Evolutionary conservation across 108 stramenopile genomes (phyloP).

Genomic region (Craspedostauros australis): DNA sequence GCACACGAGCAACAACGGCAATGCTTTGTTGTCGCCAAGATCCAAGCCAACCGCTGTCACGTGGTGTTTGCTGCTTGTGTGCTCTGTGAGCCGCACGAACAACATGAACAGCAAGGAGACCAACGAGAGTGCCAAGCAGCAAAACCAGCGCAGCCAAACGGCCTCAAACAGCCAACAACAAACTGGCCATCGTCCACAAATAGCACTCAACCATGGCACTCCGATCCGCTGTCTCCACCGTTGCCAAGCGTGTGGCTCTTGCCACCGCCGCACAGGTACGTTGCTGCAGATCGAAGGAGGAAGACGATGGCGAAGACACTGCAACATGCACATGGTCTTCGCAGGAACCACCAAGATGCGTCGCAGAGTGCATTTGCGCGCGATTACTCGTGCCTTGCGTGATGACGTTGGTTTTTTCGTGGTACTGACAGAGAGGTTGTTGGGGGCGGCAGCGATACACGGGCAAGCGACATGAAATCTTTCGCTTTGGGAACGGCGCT

Average conservation of each 20-base stretch:
- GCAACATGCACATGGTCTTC: too few relatives aligned
- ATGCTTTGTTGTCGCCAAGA: too few relatives aligned
- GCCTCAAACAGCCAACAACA: too few relatives aligned
- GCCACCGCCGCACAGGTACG: slow-evolving; percentile 77
- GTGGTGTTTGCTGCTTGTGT: too few relatives aligned
- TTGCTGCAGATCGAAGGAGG: neutral
- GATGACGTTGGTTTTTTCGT: neutral
- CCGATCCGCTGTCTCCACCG: slow-evolving; percentile 66
- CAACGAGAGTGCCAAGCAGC: too few relatives aligned
- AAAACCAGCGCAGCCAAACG: too few relatives aligned
- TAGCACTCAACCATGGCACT: slow-evolving; percentile 61
- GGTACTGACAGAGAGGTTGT: neutral
- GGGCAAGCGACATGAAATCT: neutral
- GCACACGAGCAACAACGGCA: too few relatives aligned
- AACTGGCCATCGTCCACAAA: neutral
- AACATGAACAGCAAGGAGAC: too few relatives aligned
- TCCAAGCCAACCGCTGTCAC: too few relatives aligned
- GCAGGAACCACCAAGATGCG: neutral
- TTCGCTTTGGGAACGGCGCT: too few relatives aligned
- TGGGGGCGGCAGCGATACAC: neutral
- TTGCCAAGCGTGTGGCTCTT: slow-evolving; percentile 71
- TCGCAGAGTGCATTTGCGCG: neutral
- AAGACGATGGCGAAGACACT: neutral
- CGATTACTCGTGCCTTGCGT: neutral
- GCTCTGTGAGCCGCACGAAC: too few relatives aligned